Percentiles rank a stretch among this genome's conserved stretches.
Conservation (phyloP, 192 early-diverging fungal species). For the Jimgerdemannia flammicorona region DNA sequence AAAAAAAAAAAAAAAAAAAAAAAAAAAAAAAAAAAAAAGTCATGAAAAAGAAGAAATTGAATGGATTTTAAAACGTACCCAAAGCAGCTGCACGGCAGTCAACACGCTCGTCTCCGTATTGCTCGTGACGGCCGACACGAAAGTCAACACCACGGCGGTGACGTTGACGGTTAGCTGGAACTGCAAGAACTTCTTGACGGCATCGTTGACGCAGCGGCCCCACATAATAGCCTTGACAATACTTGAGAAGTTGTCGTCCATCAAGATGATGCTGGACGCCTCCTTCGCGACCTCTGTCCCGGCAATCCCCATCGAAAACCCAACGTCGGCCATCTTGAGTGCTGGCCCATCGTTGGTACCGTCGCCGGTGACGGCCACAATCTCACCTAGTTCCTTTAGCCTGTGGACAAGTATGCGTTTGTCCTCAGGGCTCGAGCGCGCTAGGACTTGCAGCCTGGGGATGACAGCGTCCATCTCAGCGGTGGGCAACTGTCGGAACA, state of each 20-base stretch:
- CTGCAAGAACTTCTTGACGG: constrained; percentile 97
- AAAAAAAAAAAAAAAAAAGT: background rate
- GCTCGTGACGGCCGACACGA: constrained; percentile 69
- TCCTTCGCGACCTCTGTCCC: constrained; percentile 99
- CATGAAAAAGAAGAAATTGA: background rate
- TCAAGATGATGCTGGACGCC: constrained; percentile 94
- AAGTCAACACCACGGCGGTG: constrained; percentile 77
- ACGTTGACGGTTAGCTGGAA: constrained; percentile 99
- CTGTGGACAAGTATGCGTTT: constrained; percentile 92
- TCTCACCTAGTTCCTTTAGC: constrained; percentile 86
- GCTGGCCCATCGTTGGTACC: constrained; percentile 99
- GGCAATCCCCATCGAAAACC: constrained; percentile 99
- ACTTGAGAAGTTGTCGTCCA: constrained; percentile 98
- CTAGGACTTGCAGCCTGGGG: constrained; percentile 91
- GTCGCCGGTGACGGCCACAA: constrained; percentile 98
- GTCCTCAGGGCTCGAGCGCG: constrained; percentile 91
- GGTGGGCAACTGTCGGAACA: constrained; percentile 78
- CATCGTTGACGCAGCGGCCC: constrained; percentile 95
- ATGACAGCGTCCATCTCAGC: constrained; percentile 91
- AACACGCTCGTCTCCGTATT: constrained; percentile 74
- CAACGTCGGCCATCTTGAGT: constrained; percentile 91
- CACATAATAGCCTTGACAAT: constrained; percentile 97
- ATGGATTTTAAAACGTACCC: constrained; percentile 49
- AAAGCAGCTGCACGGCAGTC: constrained; percentile 94
- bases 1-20: too few species aligned